These are phyloP conservation scores for Ophiostoma himal-ulmi DNA, from an alignment of 2,329 filamentous ascomycete genomes.

Conservation along the genomic window DNA sequence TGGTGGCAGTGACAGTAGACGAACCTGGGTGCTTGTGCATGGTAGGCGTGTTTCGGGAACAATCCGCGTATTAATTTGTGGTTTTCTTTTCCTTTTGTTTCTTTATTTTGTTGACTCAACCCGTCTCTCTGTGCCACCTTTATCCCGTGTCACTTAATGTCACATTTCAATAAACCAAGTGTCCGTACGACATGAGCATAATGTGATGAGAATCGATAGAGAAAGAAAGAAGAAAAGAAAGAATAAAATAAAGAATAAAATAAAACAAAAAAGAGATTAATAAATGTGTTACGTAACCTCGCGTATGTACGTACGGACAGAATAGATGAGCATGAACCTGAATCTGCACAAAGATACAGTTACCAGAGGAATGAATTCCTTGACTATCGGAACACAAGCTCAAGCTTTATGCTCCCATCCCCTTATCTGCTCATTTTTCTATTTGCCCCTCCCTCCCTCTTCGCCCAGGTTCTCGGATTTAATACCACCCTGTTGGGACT, in stretches of 20 bases:
- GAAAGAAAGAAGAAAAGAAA: background rate
- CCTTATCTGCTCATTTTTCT: background rate
- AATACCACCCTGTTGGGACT: constrained; percentile 13
- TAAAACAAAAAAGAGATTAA: background rate
- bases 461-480: background rate
- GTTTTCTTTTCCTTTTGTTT: background rate
- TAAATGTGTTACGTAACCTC: background rate
- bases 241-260: background rate
- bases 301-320: constrained; percentile 10
- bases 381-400: background rate
- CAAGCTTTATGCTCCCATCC: background rate
- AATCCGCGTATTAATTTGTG: background rate
- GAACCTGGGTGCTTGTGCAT: too few species aligned
- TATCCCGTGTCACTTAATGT: background rate
- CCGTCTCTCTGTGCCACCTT: background rate
- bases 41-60: too few species aligned
- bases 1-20: too few species aligned
- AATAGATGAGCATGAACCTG: background rate
- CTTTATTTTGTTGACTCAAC: background rate
- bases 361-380: too few species aligned
- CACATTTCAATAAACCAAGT: background rate
- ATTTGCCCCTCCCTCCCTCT: constrained; percentile 5
- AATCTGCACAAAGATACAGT: background rate
- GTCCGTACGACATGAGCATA: background rate
- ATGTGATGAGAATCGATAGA: background rate